These are phyloP conservation scores for Inosperma sp. DNA, from an alignment of 768 basidiomycete species.

Conservation along the genomic window DNA sequence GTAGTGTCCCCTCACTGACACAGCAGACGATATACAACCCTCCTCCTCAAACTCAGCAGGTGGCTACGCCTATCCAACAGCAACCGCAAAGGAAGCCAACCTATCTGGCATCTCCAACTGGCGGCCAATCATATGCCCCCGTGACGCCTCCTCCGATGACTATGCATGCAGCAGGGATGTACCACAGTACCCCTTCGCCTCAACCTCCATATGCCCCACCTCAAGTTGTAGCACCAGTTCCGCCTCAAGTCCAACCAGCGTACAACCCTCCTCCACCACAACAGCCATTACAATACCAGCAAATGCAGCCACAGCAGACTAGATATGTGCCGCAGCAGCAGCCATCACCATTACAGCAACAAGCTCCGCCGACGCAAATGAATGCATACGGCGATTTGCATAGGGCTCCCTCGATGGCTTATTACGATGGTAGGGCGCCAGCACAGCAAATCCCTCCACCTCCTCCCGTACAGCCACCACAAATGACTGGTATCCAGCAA, in stretches of 20 bases:
- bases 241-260: slow-evolving; percentile 17
- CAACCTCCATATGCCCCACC: slow-evolving; percentile 34
- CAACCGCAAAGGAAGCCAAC: slow-evolving; percentile 25
- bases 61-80: slow-evolving; percentile 23
- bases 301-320: slow-evolving; percentile 22
- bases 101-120: slow-evolving; percentile 31
- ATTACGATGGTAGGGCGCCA: slow-evolving; percentile 30
- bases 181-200: slow-evolving; percentile 32
- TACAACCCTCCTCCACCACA: slow-evolving; percentile 18
- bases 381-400: slow-evolving; percentile 22
- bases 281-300: slow-evolving; percentile 19
- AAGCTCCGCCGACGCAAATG: slow-evolving; percentile 10
- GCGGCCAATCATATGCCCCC: slow-evolving; percentile 30
- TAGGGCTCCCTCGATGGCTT: slow-evolving; percentile 25
- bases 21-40: slow-evolving; percentile 27
- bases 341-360: slow-evolving; percentile 15
- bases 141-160: slow-evolving; percentile 32
- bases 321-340: slow-evolving; percentile 21
- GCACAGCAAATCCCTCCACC: slow-evolving; percentile 22
- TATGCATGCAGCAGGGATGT: slow-evolving; percentile 29
- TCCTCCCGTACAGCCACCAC: slow-evolving; percentile 17
- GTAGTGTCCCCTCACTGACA: slow-evolving; percentile 4
- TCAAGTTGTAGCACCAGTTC: slow-evolving; percentile 23
- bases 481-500: slow-evolving; percentile 18
- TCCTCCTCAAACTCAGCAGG: slow-evolving; percentile 28